Evolutionary conservation across 495 filamentous ascomycete genomes (phyloP).

Genomic region (Thozetella sp.): DNA sequence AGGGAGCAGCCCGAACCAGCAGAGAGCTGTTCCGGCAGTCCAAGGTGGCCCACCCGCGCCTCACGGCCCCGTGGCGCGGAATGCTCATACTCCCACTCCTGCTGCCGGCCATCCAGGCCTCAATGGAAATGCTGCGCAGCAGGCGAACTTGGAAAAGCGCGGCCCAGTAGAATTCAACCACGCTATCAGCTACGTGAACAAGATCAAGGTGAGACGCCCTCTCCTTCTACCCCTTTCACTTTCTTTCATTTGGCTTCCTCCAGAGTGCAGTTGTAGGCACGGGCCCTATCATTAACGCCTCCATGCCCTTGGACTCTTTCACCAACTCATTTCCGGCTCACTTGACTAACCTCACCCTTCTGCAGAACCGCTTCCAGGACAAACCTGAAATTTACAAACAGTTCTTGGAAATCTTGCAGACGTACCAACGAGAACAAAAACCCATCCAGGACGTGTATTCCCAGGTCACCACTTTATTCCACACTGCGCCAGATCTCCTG

Average conservation of each 20-base stretch:
- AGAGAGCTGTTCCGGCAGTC: constrained; percentile 77
- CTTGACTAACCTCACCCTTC: constrained; percentile 10
- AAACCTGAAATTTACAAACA: constrained; percentile 99
- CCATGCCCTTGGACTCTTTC: neutral
- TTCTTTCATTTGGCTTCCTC: neutral
- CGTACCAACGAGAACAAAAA: constrained; percentile 97
- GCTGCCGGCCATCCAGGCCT: constrained; percentile 33
- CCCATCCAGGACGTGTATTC: constrained; percentile 98
- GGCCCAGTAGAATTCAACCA: constrained; percentile 99
- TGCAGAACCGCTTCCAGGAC: constrained; percentile 88
- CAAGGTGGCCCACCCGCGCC: constrained; percentile 57
- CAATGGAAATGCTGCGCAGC: constrained; percentile 45
- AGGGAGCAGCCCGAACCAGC: constrained; percentile 67
- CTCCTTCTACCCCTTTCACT: neutral
- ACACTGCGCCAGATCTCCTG: constrained; percentile 89
- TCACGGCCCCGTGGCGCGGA: constrained; percentile 36
- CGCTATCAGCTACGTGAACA: constrained; percentile 99
- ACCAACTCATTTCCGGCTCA: constrained; percentile 7
- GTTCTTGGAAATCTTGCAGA: constrained; percentile 97
- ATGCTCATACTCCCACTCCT: constrained; percentile 56
- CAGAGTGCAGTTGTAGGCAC: constrained; percentile 12
- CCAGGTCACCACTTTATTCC: constrained; percentile 94
- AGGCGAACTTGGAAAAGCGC: constrained; percentile 75
- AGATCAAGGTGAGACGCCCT: constrained; percentile 80
- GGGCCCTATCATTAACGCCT: constrained; percentile 4